A percentile compares a stretch with the other conserved stretches of the same genome.
phyloP scores from a whole-genome alignment of 495 filamentous ascomycete species.

The Sabuloglossum arenarium region DNA sequence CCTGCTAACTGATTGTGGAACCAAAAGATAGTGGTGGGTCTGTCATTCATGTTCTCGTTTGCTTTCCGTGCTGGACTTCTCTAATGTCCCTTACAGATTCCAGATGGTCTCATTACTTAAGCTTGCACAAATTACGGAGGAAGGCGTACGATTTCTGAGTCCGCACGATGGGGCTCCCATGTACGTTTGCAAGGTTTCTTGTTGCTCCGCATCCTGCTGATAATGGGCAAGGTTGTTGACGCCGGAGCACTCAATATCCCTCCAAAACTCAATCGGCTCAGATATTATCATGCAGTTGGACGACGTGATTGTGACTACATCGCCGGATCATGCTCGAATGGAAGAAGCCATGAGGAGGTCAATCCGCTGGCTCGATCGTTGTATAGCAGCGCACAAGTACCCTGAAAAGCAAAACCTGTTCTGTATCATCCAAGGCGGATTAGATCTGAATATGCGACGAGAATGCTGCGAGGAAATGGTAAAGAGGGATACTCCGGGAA shows the following conservation, averaged over 20 bases:
- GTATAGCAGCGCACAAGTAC: constrained; percentile 76
- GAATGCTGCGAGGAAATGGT: constrained; percentile 85
- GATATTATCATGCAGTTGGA: constrained; percentile 99
- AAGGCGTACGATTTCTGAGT: constrained; percentile 83
- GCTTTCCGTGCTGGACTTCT: not conserved
- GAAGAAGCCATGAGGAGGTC: constrained; percentile 87
- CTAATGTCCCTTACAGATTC: constrained; percentile 35
- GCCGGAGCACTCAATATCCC: constrained; percentile 86
- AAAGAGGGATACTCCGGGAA: constrained; percentile 74
- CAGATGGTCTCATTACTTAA: constrained; percentile 98
- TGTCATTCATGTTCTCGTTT: constrained; percentile 18
- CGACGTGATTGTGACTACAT: constrained; percentile 90
- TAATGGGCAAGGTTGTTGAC: constrained; percentile 46
- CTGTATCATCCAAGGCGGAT: constrained; percentile 91
- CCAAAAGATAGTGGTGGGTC: constrained; percentile 76
- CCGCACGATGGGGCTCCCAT: constrained; percentile 93
- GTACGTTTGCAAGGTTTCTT: constrained; percentile 20
- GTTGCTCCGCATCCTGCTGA: not conserved
- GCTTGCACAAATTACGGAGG: constrained; percentile 81
- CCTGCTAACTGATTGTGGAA: not conserved
- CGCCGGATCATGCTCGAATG: constrained; percentile 69
- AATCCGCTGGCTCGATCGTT: constrained; percentile 96
- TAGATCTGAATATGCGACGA: constrained; percentile 73
- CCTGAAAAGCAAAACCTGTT: constrained; percentile 84
- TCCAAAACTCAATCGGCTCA: constrained; percentile 92